These are phyloP conservation scores for Akanthomyces dipterigenus DNA, from an alignment of 2,329 filamentous ascomycete species.

Conservation along the genomic window DNA sequence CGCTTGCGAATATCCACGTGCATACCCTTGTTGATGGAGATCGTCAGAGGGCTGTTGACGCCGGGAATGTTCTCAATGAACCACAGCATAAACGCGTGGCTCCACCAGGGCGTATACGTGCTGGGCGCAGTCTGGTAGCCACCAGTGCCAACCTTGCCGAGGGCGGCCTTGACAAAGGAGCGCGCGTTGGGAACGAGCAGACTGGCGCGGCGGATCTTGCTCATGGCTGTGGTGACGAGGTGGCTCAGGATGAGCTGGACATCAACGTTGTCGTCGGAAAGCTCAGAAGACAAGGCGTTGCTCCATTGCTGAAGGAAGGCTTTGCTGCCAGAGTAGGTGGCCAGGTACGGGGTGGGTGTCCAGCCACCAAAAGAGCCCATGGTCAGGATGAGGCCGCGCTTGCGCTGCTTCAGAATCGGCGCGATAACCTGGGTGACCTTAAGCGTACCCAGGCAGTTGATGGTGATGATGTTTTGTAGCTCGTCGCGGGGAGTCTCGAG, in stretches of 20 bases:
- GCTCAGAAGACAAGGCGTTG: conserved; percentile 73
- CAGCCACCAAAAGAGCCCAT: conserved; percentile 97
- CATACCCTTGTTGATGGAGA: conserved; percentile 56
- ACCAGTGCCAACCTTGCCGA: conserved; percentile 76
- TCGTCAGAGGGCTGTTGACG: conserved; percentile 38
- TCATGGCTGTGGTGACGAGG: conserved; percentile 93
- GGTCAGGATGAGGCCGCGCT: conserved; percentile 83
- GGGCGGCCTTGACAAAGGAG: conserved; percentile 69
- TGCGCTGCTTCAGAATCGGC: conserved; percentile 76
- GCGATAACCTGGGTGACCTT: conserved; percentile 80
- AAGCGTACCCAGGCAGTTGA: conserved; percentile 90
- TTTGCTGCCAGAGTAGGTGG: conserved; percentile 96
- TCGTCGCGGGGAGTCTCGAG: conserved; percentile 70
- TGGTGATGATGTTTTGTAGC: conserved; percentile 82
- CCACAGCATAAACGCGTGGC: conserved; percentile 84
- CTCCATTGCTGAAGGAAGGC: conserved; percentile 98
- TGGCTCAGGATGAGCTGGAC: conserved; percentile 92
- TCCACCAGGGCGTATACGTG: conserved; percentile 91
- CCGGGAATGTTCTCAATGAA: conserved; percentile 57
- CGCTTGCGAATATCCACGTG: conserved; percentile 76
- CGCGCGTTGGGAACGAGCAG: conserved; percentile 74
- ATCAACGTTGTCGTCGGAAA: conserved; percentile 72
- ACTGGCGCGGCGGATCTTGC: conserved; percentile 79
- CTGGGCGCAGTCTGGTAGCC: conserved; percentile 72
- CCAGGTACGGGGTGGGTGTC: conserved; percentile 83